Base-by-base conservation (phyloP, 2,329 filamentous ascomycete genomes). In the Diaporthe citri region DNA sequence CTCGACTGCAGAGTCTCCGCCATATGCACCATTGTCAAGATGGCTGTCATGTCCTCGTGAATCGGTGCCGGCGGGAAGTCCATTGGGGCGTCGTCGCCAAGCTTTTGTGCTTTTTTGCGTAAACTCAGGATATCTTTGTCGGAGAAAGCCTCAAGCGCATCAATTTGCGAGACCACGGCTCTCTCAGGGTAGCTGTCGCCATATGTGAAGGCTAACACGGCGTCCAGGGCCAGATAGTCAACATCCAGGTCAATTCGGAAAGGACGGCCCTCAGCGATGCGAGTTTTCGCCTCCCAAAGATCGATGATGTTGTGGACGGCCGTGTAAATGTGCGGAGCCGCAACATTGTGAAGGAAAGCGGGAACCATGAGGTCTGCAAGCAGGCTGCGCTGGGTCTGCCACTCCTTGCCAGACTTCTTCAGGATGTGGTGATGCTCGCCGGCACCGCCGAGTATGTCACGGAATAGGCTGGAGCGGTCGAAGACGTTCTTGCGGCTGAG, bases 221-320 rank as follows among this genome's bases (percentile, higher is more conserved):
- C 64, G 64, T 70, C 64, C n/a, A 70, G 46, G 9, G 64, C 64
- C 25, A 70, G 31, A 70, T 70, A 70, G 31, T 70, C 25, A 13
- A 36, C 46, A 39, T 70, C 64, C 46, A 70, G 7, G 25, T 70
- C 64, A 15, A 70, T 36, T 5, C 34, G 15, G 7, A 70, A 70
- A 9, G 73, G 57, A 36, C 74, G 59, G 62, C 78, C 78, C 17
- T 77, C 70, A 15, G 70, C 60, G 22, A 72, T 64, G 17, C 36
- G 41, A 4, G 74, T 73, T 66, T 77, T 77, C 1, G 77, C 64
- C 9, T 80, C 77, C 39, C 79, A 79, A 22, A 75, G 71, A 0
- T 77, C 71, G 9, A 74, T 66, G 0, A 79, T 57, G 17, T 81
- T 80, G 56, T 79, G 79, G 76, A 64, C 56, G 2, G 71, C 52